Evolutionary conservation across 2,329 filamentous ascomycete species (phyloP), one percentile per base, ranked within the genome.

Genomic region (Apiospora pterosperma): DNA sequence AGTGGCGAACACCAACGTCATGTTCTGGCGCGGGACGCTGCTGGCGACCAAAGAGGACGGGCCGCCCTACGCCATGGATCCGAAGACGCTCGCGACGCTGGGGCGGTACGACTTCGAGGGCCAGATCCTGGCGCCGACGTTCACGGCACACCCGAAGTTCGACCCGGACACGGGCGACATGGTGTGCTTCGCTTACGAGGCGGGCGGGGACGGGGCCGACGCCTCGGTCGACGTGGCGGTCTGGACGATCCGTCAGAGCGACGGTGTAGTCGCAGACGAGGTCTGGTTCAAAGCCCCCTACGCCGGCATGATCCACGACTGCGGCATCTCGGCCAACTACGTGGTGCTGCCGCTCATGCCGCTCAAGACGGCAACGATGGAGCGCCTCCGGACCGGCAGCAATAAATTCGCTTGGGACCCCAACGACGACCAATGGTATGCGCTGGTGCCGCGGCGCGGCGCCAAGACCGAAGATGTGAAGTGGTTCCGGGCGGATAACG

Each of bases 1-100:
- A 0, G 84, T 84, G 0, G 80, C 82, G 3, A 88, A 89, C 67
- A 88, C 86, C 1, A 88, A 89, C 64, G 76, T 88, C n/a, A 76
- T 84, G 1, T 86, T 83, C 69, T 88, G 84, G 81, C 76, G 84
- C 8, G 85, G 85, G 0, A 79, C 84, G 59, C 69, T 88, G 64
- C 76, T 88, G 5, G 85, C 85, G 0, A 78, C 76, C 62, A 88
- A 88, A 68, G 86, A 89, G 64, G 82, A 84, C 64, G 78, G 80
- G 0, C 82, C 81, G 16, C 83, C 83, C 0, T 85, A 78, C 66
- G 81, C 82, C 0, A 77, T 85, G 79, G 81, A 85, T 64, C 83
- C 82, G 0, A 69, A 71, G 2, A 83, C 81, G 1, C 73, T 85
- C 4, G 81, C 83, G 68, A 85, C 83, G 0, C 75, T 81, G 19